Evolutionary conservation across 345 rosid species (phyloP).

Genomic region (Eucalyptus regnans): DNA sequence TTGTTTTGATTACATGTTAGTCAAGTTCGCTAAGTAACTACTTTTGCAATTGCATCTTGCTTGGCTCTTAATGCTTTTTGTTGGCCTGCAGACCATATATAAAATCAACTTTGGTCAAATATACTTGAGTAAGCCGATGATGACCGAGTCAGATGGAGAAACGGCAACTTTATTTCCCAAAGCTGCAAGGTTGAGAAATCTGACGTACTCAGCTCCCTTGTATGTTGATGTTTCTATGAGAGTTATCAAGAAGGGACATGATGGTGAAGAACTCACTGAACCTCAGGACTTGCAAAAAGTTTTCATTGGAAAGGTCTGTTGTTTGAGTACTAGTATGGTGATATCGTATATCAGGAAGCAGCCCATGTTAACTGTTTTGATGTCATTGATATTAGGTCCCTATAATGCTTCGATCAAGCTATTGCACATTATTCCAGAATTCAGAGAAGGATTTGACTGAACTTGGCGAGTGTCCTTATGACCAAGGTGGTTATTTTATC

Average conservation of each 20-base stretch:
- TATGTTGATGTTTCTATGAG: conserved; percentile 90
- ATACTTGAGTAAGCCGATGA: conserved; percentile 98
- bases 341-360: neutral
- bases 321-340: neutral
- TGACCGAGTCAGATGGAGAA: conserved; percentile 99
- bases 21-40: neutral
- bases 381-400: conserved; percentile 48
- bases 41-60: neutral
- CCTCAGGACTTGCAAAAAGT: conserved; percentile 90
- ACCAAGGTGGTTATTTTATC: conserved; percentile 97
- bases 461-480: conserved; percentile 98
- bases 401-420: conserved; percentile 95
- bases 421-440: conserved; percentile 78
- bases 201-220: conserved; percentile 91
- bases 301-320: conserved; percentile 81
- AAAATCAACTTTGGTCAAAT: conserved; percentile 95
- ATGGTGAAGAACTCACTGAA: conserved; percentile 96
- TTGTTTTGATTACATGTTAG: neutral
- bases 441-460: conserved; percentile 98
- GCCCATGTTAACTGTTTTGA: neutral
- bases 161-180: conserved; percentile 94
- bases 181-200: conserved; percentile 95
- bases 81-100: conserved; percentile 71
- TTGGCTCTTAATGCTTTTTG: neutral
- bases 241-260: conserved; percentile 94